Evolutionary conservation across 2,329 filamentous ascomycete species (phyloP), one percentile per base, ranked within the genome.

Genomic region (Massarina eburnea): DNA sequence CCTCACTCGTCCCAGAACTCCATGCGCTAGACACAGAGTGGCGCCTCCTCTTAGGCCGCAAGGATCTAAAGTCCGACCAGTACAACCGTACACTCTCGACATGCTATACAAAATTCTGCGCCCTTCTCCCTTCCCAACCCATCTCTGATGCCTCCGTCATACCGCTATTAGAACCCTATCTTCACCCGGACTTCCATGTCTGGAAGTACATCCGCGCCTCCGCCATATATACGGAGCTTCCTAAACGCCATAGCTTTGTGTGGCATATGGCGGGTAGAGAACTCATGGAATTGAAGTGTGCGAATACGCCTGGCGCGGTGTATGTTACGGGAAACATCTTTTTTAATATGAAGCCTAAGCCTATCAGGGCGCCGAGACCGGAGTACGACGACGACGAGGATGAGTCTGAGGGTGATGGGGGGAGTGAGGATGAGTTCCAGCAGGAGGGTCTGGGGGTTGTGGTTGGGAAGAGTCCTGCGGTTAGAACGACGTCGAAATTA

Each of bases 171-270:
- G n/a, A 42, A 47, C 49, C n/a, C 6, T 53, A 42, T 36, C 67
- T 17, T 18, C 51, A 29, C 3, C 39, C 43, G 2, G 34, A 47
- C 2, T 48, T 49, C 17, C 52, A 50, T 8, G 8, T 55, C 0
- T 80, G 78, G 78, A 68, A 74, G 1, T 48, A 70, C 0, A 54
- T 80, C 5, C 74, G 71, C 36, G 77, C 77, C 1, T 78, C 75
- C 1, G 59, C 70, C 1, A 43, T 76, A 2, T 73, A 72, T 22
- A 53, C 52, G 4, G 47, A 39, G 0, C 63, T 63, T 15, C 55
- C 59, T 4, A 49, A 50, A 3, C 54, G 55, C 12, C 24, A 29
- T 5, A 51, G 51, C 0, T 67, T 76, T 22, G 61, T 72, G 1
- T 74, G 69, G 37, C 48, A 55, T 19, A 66, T 75, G 52, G 73